Conservation (phyloP, 805 yeast genomes). For the Saccharomycopsis sp. region DNA sequence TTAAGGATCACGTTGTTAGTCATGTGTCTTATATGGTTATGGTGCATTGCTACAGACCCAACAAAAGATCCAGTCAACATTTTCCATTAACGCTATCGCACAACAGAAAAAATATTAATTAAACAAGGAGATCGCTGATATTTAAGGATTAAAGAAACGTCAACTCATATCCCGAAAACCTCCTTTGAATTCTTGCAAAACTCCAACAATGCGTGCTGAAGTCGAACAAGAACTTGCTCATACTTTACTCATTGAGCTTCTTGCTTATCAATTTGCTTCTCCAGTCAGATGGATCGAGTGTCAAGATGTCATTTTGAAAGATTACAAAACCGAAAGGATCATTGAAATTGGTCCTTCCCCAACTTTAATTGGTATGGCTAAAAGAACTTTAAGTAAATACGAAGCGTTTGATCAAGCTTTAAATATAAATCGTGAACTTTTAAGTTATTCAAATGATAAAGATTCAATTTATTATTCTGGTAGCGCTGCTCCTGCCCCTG, state of each 20-base stretch:
- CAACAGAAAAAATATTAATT: not conserved
- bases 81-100: not conserved
- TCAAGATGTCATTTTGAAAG: constrained; percentile 92
- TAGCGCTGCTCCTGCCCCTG: constrained; percentile 40
- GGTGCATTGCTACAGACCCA: not conserved
- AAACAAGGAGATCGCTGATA: no score
- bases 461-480: constrained; percentile 88
- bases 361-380: constrained; percentile 97
- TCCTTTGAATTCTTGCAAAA: not conserved
- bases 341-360: constrained; percentile 99
- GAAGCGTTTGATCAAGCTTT: constrained; percentile 97
- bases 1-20: no score
- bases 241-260: constrained; percentile 82
- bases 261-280: constrained; percentile 98
- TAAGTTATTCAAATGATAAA: constrained; percentile 92
- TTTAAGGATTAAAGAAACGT: no score
- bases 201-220: constrained; percentile 54
- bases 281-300: constrained; percentile 99
- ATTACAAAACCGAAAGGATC: constrained; percentile 91
- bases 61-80: not conserved
- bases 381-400: constrained; percentile 91
- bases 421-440: constrained; percentile 74
- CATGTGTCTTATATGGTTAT: not conserved
- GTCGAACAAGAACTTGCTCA: constrained; percentile 97
- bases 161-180: no score